Conservation (phyloP, 192 early-diverging fungal genomes). For the Geranomyces michiganensis region DNA sequence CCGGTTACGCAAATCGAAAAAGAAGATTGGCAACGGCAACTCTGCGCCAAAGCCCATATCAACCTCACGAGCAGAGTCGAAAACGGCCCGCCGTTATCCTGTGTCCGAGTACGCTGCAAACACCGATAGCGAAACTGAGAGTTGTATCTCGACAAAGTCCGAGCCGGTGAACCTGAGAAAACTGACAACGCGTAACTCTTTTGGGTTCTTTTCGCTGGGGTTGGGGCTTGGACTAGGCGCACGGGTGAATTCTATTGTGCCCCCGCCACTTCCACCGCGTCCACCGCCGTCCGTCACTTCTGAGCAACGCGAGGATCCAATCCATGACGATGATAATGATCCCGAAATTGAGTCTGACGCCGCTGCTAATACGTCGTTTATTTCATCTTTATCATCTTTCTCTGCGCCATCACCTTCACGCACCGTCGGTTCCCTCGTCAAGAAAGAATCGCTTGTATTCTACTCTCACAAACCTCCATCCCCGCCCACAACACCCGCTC, state of each 20-base stretch:
- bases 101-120: background rate
- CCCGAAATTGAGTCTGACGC: background rate
- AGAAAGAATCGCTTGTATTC: background rate
- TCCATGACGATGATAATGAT: too few relatives aligned
- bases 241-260: background rate
- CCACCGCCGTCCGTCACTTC: background rate
- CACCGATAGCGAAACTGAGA: background rate
- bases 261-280: constrained; percentile 1
- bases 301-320: background rate
- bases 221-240: constrained; percentile 1
- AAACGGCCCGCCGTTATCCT: background rate
- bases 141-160: background rate
- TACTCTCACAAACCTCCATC: background rate
- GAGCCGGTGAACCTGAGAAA: constrained; percentile 6
- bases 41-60: constrained; percentile 8
- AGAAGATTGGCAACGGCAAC: constrained; percentile 8
- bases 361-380: background rate
- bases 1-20: constrained; percentile 5
- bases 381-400: too few relatives aligned
- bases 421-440: background rate
- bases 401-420: too few relatives aligned
- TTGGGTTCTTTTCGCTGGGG: constrained; percentile 3
- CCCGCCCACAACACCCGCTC: background rate
- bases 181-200: background rate
- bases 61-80: background rate